Base-by-base conservation (phyloP, 768 basidiomycete genomes). In the Boletus vermiculosoides region DNA sequence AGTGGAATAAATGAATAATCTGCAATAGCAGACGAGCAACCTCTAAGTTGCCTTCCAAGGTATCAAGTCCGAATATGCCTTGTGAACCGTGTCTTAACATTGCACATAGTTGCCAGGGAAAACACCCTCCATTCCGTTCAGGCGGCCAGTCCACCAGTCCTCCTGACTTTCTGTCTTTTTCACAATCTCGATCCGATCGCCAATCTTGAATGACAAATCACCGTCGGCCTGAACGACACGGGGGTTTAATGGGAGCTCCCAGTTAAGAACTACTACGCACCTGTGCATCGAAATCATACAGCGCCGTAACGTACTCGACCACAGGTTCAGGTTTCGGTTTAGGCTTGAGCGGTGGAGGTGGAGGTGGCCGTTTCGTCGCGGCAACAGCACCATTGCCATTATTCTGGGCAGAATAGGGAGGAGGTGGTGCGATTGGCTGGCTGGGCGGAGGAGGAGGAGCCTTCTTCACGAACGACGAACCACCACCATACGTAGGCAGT, bases 111-210 rank as follows among this genome's bases (percentile, higher is more conserved):
- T 75, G 83, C 90, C 92, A 54, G 95, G 96, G 75, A 98, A 98
- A 16, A 94, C 89, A 9, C 95, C 95, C 69, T 92, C 84, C 59
- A 71, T 70, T 8, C 94, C 94, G 61, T 92, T 85, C 63, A 96
- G 52, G 65, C 83, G 81, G 8, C 96, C 95, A 28, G 94, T 97
- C 96, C 96, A 98, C 95, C 95, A 98, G 68, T 98, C 95, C 69
- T 98, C 92, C 28, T 86, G 69, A 65, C 85, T 94, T 8, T 81
- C 83, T 18, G 88, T 86, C 72, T 83, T 83, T 72, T 94, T 87
- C 36, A 97, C 80, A 52, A 98, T 77, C 74, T 96, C 93, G 71
- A 98, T 98, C 62, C 82, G 78, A 72, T 98, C 95, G 16, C 96
- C 96, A 16, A 85, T 83, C 59, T 79, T 84, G 77, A 98, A 98